Evolutionary conservation across 2,329 filamentous ascomycete species (phyloP).

Genomic region (Sodiomyces alkalinus): DNA sequence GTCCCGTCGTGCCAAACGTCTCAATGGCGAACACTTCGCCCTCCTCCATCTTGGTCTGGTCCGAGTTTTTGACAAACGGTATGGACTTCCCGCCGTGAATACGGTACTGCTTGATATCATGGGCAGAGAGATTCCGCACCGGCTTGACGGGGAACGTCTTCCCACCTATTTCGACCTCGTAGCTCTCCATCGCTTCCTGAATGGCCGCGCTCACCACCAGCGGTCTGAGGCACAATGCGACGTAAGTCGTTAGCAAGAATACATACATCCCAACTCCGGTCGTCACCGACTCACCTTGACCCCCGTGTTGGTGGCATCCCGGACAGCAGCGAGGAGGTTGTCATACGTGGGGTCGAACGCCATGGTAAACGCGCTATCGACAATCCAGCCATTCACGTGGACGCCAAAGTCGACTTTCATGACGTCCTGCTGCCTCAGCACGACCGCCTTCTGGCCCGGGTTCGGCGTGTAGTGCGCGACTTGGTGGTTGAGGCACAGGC

Average conservation of each 20-base stretch:
- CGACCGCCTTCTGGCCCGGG: constrained; percentile 59
- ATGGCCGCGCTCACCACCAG: constrained; percentile 55
- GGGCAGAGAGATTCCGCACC: constrained; percentile 76
- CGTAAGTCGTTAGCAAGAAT: background rate
- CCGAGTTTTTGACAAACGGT: constrained; percentile 77
- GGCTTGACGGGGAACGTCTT: constrained; percentile 67
- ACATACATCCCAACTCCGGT: background rate
- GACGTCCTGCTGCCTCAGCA: constrained; percentile 59
- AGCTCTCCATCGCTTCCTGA: constrained; percentile 87
- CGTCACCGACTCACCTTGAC: constrained; percentile 44
- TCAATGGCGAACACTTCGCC: constrained; percentile 92
- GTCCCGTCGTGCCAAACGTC: constrained; percentile 88
- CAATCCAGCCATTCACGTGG: constrained; percentile 65
- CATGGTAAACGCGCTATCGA: constrained; percentile 70
- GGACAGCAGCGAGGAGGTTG: constrained; percentile 59
- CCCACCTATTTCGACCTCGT: constrained; percentile 73
- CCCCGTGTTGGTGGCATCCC: constrained; percentile 54
- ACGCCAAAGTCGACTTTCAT: constrained; percentile 76
- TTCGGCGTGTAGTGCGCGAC: constrained; percentile 83
- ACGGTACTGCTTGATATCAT: constrained; percentile 77
- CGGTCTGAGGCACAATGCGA: background rate
- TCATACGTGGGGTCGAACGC: constrained; percentile 63
- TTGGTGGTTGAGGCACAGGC: constrained; percentile 70
- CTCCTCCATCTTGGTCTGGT: constrained; percentile 95
- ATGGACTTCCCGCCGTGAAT: constrained; percentile 92